phyloP scores from a whole-genome alignment of 108 stramenopile species.

The Pseudonitzschia pungens region DNA sequence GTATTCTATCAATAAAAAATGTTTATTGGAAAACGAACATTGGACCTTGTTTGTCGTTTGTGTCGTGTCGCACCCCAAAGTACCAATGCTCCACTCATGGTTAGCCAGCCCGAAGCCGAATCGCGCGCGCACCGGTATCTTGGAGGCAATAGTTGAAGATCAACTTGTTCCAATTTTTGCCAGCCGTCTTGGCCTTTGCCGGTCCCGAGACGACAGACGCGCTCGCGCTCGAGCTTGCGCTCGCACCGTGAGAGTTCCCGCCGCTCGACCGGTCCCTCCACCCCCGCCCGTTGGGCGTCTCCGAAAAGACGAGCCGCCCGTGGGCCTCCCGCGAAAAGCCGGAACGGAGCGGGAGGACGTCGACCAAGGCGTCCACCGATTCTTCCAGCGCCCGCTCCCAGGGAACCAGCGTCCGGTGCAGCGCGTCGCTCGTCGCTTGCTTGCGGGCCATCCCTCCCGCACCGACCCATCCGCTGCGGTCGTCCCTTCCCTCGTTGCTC shows the following conservation, averaged over 20 bases:
- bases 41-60: no score
- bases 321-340: conserved; percentile 79
- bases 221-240: not conserved
- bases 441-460: conserved; percentile 42
- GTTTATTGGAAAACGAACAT: no score
- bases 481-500: conserved; percentile 17
- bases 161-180: conserved; percentile 26
- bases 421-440: not conserved
- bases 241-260: not conserved
- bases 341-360: conserved; percentile 73
- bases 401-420: conserved; percentile 20
- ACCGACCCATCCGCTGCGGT: conserved; percentile 42
- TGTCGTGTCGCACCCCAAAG: no score
- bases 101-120: conserved; percentile 31
- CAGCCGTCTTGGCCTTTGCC: not conserved
- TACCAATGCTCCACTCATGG: not conserved
- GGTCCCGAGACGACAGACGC: not conserved
- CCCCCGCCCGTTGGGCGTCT: conserved; percentile 32
- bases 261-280: conserved; percentile 8
- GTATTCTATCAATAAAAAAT: no score
- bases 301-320: conserved; percentile 65
- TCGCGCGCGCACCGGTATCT: conserved; percentile 38
- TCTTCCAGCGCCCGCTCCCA: conserved; percentile 66
- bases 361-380: conserved; percentile 75
- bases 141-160: conserved; percentile 48